Base-by-base conservation (phyloP, 2,329 filamentous ascomycete genomes). In the Talaromyces sp. region DNA sequence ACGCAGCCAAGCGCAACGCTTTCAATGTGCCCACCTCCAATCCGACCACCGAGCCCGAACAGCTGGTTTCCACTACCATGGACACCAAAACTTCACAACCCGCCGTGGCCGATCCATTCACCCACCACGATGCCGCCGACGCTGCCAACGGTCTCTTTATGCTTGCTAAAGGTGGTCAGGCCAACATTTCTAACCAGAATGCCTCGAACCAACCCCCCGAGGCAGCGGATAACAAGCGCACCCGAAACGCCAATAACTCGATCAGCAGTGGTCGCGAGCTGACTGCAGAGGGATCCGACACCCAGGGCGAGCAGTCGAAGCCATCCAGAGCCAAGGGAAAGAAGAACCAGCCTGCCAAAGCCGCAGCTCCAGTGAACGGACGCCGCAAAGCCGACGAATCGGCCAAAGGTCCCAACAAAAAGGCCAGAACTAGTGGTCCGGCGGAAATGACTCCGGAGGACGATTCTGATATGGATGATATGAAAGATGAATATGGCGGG, bases 131-230 rank as follows among this genome's bases (percentile, higher is more conserved):
- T 70, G 86, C 86, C 57, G 96, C 93, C 68, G 93, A 96, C 77
- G 94, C 93, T 50, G 94, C 93, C 56, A 97, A 97, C 72, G 92
- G 94, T 31, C 81, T 99, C 0, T 95, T 91, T 68, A 88, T 97
- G 84, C 82, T 99, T 61, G 92, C 94, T 58, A 83, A 83, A 60
- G 83, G 83, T 60, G 81, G 80, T 27, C 82, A 88, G 64, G 76
- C 81, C 38, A 82, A 81, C 72, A 76, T 73, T 14, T 68, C 78
- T 19, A 80, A 75, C 65, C 81, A 76, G 67, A 77, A 68, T 83
- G 77, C 77, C 48, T 78, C 82, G 54, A 77, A 79, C 19, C 56
- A 61, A 12, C 52, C 29, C 11, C n/a, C 52, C 8, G 60, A 50
- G 81, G 73, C 78, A 21, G 75, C 80, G 53, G 67, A 73, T 53